phyloP scores from a whole-genome alignment of 2,329 filamentous ascomycete genomes.

The Akanthomyces muscarius region DNA sequence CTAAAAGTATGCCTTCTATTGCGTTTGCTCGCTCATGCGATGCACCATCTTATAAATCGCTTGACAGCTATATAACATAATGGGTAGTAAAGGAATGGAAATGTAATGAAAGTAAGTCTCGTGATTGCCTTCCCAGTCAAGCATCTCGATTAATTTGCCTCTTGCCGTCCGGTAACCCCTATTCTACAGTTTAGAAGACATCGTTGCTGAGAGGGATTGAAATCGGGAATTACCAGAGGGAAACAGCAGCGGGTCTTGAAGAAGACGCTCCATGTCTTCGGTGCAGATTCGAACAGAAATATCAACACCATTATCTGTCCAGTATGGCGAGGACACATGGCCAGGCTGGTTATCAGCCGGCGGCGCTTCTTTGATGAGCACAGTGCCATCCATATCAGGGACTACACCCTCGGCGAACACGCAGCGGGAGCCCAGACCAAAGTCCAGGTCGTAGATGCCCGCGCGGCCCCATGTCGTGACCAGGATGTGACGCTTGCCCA shows the following conservation, averaged over 20 bases:
- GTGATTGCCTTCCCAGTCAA: too few species aligned
- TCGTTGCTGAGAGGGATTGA: too few species aligned
- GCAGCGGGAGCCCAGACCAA: slow-evolving; percentile 21
- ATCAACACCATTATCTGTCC: not conserved
- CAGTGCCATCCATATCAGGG: not conserved
- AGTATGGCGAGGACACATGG: not conserved
- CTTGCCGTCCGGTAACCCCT: too few species aligned
- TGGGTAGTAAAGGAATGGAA: too few species aligned
- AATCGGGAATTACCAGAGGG: not conserved
- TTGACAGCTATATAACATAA: too few species aligned
- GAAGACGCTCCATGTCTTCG: not conserved
- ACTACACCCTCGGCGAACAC: not conserved
- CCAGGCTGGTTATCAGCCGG: not conserved
- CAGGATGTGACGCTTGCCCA: slow-evolving; percentile 24
- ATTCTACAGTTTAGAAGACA: too few species aligned
- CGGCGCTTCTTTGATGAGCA: not conserved
- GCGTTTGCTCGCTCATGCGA: too few species aligned
- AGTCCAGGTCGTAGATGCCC: slow-evolving; percentile 26
- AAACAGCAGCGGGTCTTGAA: not conserved
- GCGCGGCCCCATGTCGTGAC: slow-evolving; percentile 27
- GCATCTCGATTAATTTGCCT: too few species aligned
- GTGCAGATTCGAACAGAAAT: not conserved
- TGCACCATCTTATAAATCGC: too few species aligned
- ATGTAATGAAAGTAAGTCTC: too few species aligned
- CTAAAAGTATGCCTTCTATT: too few species aligned